phyloP scores from a whole-genome alignment of 2,329 filamentous ascomycete species.

The Botrytis byssoidea region DNA sequence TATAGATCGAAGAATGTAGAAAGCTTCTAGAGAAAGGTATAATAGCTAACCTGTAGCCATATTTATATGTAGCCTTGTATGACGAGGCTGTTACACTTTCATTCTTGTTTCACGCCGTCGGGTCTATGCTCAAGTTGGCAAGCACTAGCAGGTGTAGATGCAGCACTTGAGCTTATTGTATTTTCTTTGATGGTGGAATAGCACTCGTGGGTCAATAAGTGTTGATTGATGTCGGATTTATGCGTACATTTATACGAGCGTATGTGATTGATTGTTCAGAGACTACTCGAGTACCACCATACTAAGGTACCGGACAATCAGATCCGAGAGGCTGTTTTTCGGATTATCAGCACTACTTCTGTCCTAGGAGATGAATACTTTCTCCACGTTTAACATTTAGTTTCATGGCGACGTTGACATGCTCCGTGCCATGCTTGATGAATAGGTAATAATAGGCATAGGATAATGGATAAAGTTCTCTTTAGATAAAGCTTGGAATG shows the following conservation, averaged over 20 bases:
- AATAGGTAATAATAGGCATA: neutral
- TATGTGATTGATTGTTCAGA: neutral
- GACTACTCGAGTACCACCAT: neutral
- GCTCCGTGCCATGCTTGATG: conserved; percentile 16
- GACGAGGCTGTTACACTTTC: conserved; percentile 30
- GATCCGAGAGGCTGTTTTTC: neutral
- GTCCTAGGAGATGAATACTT: conserved; percentile 10
- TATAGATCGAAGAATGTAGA: neutral
- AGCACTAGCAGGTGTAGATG: neutral
- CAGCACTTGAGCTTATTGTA: neutral
- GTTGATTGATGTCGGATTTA: neutral
- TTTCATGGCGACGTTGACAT: conserved; percentile 8
- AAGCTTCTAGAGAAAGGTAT: neutral
- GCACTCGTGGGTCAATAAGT: neutral
- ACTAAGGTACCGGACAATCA: neutral
- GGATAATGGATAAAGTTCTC: neutral
- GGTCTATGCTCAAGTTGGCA: neutral
- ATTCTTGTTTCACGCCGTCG: conserved; percentile 17
- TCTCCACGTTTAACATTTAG: conserved; percentile 21
- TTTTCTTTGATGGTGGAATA: neutral
- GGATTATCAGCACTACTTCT: conserved; percentile 3
- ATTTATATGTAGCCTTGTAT: conserved; percentile 31
- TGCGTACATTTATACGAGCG: neutral
- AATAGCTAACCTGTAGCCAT: conserved; percentile 36
- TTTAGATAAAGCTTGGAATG: neutral